Percentiles rank a stretch among this genome's conserved stretches.
Evolutionary conservation across 768 basidiomycete species (phyloP).

Genomic region (Termitomyces sp.): DNA sequence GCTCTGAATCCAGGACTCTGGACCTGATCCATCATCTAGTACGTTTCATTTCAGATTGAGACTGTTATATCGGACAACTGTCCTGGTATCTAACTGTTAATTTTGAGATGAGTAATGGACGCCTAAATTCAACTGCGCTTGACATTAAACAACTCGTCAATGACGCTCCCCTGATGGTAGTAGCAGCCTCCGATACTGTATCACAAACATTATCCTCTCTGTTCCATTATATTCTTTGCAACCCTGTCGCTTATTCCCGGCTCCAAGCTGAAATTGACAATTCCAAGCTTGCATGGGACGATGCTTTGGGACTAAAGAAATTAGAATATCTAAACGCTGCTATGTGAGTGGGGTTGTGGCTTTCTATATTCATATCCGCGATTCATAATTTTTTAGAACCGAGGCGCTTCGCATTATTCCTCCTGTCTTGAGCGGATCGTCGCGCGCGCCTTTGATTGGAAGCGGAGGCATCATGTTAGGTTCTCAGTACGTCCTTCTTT

Average conservation of each 20-base stretch:
- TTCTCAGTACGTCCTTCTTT: conserved; percentile 13
- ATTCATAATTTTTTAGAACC: conserved; percentile 21
- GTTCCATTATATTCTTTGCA: conserved; percentile 14
- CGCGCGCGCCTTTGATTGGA: conserved; percentile 20
- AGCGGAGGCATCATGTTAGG: conserved; percentile 13
- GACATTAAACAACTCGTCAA: conserved; percentile 13
- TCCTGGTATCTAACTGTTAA: neutral
- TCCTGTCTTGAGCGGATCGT: conserved; percentile 28
- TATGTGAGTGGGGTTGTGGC: conserved; percentile 22
- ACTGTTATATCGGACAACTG: too few species aligned
- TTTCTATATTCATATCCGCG: too few species aligned
- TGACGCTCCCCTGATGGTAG: conserved; percentile 13
- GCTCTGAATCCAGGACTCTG: conserved; percentile 11
- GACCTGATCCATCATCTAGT: conserved; percentile 20
- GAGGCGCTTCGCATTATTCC: conserved; percentile 36
- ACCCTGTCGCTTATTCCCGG: conserved; percentile 11
- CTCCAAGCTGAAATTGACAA: conserved; percentile 9
- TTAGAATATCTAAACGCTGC: conserved; percentile 24
- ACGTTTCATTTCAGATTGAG: neutral
- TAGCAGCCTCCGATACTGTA: conserved; percentile 16
- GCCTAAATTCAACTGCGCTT: neutral
- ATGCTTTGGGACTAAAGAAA: neutral
- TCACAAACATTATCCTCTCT: conserved; percentile 14
- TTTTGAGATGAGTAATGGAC: neutral
- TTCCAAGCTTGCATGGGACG: neutral